These are phyloP conservation scores for Lophiostoma macrostomum DNA, from an alignment of 495 filamentous ascomycete genomes.

Conservation along the genomic window DNA sequence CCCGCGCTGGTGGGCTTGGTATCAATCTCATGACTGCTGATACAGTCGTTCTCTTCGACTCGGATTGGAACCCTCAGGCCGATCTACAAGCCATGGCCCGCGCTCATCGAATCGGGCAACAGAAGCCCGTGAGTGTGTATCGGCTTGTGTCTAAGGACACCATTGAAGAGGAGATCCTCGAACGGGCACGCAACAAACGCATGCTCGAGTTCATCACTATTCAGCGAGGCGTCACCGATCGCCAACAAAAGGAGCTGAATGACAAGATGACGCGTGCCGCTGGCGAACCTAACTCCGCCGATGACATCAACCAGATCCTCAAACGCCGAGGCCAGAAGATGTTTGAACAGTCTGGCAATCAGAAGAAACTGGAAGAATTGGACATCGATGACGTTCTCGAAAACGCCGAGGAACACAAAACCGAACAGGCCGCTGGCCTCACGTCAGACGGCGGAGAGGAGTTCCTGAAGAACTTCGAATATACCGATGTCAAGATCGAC, in stretches of 20 bases:
- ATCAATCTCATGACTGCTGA: slow-evolving; percentile 99
- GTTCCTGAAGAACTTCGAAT: slow-evolving; percentile 83
- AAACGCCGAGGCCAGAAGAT: slow-evolving; percentile 93
- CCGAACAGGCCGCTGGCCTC: slow-evolving; percentile 82
- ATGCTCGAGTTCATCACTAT: slow-evolving; percentile 99
- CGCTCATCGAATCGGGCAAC: slow-evolving; percentile 96
- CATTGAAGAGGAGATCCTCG: slow-evolving; percentile 95
- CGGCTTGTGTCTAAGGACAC: slow-evolving; percentile 95
- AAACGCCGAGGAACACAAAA: slow-evolving; percentile 93
- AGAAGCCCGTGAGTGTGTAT: slow-evolving; percentile 91
- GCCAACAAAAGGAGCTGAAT: slow-evolving; percentile 68
- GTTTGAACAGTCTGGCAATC: slow-evolving; percentile 95
- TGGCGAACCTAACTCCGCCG: slow-evolving; percentile 75
- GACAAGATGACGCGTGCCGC: slow-evolving; percentile 60
- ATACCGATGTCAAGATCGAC: slow-evolving; percentile 91
- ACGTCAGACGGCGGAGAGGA: slow-evolving; percentile 90
- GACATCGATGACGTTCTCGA: slow-evolving; percentile 96
- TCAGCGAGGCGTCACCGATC: slow-evolving; percentile 91
- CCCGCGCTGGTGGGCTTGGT: slow-evolving; percentile 89
- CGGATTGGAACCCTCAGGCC: slow-evolving; percentile 98
- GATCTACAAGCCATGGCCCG: slow-evolving; percentile 98
- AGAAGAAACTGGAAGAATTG: slow-evolving; percentile 94
- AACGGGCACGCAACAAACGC: slow-evolving; percentile 93
- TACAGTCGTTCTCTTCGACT: slow-evolving; percentile 96
- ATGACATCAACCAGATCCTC: slow-evolving; percentile 89